These are phyloP conservation scores for Picea sitchensis DNA, from an alignment of 75 land plant genomes.

Conservation along the genomic window DNA sequence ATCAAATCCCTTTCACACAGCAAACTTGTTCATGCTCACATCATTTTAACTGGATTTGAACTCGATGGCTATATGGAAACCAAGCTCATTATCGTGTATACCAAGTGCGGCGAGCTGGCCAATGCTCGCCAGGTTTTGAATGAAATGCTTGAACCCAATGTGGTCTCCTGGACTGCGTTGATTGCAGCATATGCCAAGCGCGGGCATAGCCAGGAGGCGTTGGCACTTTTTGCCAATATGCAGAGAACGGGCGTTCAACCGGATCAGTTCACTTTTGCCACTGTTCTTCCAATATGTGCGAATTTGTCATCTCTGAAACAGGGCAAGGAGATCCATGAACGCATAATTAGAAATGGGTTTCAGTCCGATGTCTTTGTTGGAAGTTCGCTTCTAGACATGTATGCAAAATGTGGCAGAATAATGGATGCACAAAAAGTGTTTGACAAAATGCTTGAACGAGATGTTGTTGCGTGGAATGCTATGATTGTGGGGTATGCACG, in stretches of 20 bases:
- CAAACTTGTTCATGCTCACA: neutral
- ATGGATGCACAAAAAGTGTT: constrained; percentile 29
- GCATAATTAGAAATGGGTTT: constrained; percentile 2
- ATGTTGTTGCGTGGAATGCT: constrained; percentile 37
- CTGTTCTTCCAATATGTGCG: constrained; percentile 8
- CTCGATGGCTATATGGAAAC: too few species aligned
- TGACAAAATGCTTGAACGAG: constrained; percentile 38
- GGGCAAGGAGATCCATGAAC: constrained; percentile 8
- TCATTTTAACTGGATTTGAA: neutral
- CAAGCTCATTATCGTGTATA: too few species aligned
- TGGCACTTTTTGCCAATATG: neutral
- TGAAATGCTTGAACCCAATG: neutral
- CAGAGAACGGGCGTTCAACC: neutral
- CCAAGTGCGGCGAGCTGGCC: too few species aligned
- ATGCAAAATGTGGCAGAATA: constrained; percentile 35
- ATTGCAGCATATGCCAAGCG: neutral
- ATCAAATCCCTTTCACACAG: too few species aligned
- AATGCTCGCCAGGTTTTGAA: too few species aligned
- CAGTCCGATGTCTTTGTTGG: neutral
- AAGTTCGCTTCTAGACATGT: constrained; percentile 9
- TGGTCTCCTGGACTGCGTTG: neutral
- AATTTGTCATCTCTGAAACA: neutral
- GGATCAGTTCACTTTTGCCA: constrained; percentile 3
- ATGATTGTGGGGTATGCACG: constrained; percentile 50
- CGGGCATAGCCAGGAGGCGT: neutral